Conservation (phyloP, 495 filamentous ascomycete species). For the Cercophora scortea region DNA sequence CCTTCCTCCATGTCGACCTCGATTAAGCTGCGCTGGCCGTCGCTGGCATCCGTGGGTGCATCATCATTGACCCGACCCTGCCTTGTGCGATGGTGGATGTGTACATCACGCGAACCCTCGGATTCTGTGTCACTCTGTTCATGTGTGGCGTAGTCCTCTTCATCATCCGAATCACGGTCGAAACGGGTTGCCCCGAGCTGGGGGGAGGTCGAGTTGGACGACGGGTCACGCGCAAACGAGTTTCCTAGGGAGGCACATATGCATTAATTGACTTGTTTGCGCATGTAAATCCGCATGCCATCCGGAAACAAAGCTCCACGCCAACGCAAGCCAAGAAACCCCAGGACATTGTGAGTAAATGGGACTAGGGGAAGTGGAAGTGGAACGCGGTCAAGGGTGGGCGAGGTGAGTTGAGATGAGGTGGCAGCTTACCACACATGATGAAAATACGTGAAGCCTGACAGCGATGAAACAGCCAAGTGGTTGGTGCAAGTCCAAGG, state of each 20-base stretch:
- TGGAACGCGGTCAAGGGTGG: neutral
- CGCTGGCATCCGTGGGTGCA: constrained; percentile 6
- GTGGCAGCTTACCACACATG: no score
- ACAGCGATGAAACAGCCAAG: neutral
- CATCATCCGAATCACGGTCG: constrained; percentile 23
- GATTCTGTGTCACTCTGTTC: constrained; percentile 22
- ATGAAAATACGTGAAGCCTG: no score
- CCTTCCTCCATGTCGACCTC: constrained; percentile 36
- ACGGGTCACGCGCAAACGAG: constrained; percentile 13
- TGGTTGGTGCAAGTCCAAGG: neutral
- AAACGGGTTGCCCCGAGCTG: constrained; percentile 15
- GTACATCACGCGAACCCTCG: constrained; percentile 10
- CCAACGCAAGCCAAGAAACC: neutral
- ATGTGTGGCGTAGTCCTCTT: constrained; percentile 19
- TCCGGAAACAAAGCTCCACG: no score
- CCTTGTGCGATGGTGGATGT: neutral
- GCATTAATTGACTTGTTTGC: no score
- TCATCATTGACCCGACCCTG: constrained; percentile 1
- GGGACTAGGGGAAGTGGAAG: neutral
- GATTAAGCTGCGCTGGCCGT: neutral
- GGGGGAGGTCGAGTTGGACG: constrained; percentile 23
- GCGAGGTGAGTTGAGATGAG: neutral
- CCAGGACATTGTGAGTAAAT: neutral
- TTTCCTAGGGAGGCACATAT: neutral
- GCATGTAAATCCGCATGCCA: no score